Conservation (phyloP, 2,329 filamentous ascomycete species). For the Trichophyton equinum region DNA sequence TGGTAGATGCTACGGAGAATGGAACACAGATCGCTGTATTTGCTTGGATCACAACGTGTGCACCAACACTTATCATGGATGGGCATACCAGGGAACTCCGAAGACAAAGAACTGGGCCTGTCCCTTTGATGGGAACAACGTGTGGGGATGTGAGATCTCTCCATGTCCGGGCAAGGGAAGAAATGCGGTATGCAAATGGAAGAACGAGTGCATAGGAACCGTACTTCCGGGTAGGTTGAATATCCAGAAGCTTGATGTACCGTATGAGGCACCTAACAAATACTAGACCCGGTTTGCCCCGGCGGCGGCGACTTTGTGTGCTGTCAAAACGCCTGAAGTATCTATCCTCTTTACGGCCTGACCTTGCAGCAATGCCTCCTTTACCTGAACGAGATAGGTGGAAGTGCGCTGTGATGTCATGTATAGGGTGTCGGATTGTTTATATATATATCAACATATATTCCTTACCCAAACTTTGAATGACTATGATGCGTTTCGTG, state of each 20-base stretch:
- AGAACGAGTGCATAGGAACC: background rate
- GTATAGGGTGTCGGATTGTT: background rate
- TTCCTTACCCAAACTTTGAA: background rate
- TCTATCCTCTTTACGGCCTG: background rate
- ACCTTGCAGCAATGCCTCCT: background rate
- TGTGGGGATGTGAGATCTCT: background rate
- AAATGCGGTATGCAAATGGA: background rate
- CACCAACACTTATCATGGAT: background rate
- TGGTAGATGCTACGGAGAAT: background rate
- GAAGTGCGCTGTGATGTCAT: background rate
- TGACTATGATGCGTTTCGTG: background rate
- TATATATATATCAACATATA: background rate
- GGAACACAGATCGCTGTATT: background rate
- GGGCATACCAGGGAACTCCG: background rate
- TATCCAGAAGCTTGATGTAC: background rate
- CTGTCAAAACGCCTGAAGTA: background rate
- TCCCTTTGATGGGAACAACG: background rate
- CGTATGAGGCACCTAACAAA: background rate
- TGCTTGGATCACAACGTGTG: background rate
- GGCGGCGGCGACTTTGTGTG: background rate
- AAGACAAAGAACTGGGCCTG: background rate
- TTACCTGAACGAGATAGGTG: background rate
- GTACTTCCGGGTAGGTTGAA: background rate
- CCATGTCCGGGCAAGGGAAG: background rate
- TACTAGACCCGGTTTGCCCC: background rate